Conservation (phyloP, 2,329 filamentous ascomycete species). For the Colletotrichum brevisporum region DNA sequence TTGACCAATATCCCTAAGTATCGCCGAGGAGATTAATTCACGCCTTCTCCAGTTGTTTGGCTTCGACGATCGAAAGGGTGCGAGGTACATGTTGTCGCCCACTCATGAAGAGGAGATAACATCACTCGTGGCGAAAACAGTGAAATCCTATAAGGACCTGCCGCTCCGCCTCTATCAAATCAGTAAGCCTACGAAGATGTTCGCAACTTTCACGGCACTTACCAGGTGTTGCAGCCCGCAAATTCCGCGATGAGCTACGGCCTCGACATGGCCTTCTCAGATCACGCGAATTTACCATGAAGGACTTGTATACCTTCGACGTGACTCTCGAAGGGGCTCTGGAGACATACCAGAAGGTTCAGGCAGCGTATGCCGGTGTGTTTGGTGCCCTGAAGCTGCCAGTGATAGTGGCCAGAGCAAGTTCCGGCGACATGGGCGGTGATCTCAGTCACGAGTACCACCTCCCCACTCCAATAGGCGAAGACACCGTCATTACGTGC, state of each 20-base stretch:
- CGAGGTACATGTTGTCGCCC: constrained; percentile 83
- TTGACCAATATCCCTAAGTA: neutral
- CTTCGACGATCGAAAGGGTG: constrained; percentile 83
- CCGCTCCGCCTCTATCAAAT: constrained; percentile 93
- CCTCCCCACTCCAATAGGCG: constrained; percentile 82
- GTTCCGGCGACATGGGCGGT: constrained; percentile 97
- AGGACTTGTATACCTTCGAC: constrained; percentile 98
- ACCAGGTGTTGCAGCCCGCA: constrained; percentile 72
- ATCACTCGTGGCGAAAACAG: constrained; percentile 77
- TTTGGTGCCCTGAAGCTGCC: constrained; percentile 88
- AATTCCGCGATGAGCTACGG: constrained; percentile 93
- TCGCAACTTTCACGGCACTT: constrained; percentile 19
- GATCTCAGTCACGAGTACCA: constrained; percentile 96
- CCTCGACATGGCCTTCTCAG: constrained; percentile 90
- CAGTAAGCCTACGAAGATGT: constrained; percentile 62
- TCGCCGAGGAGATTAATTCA: constrained; percentile 39
- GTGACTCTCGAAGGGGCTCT: constrained; percentile 75
- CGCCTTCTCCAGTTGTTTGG: constrained; percentile 75
- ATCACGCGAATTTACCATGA: constrained; percentile 95
- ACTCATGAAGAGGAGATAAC: constrained; percentile 99
- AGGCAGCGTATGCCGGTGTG: constrained; percentile 79
- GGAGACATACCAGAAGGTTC: constrained; percentile 84
- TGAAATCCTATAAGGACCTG: constrained; percentile 87
- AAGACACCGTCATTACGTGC: constrained; percentile 88
- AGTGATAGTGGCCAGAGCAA: constrained; percentile 87